Conservation (phyloP, 1,284 basidiomycete genomes). For the Ceratobasidium sp. region DNA sequence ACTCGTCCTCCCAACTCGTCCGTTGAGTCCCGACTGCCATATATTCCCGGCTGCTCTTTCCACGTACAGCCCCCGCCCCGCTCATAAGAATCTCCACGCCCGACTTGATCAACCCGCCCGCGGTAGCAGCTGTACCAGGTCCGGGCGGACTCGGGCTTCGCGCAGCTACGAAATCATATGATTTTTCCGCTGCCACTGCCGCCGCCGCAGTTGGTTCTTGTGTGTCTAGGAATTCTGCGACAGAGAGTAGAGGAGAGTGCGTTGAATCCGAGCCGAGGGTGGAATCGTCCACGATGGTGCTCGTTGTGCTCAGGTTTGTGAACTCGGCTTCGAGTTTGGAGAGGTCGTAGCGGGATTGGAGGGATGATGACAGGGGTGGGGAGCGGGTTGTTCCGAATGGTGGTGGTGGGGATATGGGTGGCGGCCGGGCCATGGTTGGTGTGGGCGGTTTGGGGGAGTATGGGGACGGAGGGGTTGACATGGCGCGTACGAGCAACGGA, state of each 20-base stretch:
- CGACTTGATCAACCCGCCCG: not conserved
- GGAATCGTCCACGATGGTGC: not conserved
- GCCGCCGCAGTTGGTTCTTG: not conserved
- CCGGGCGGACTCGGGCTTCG: constrained; percentile 12
- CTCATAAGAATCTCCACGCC: not conserved
- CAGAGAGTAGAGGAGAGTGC: constrained; percentile 22
- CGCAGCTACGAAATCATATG: not conserved
- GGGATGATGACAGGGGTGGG: constrained; percentile 13
- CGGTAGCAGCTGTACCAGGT: too few species aligned
- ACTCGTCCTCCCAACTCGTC: constrained; percentile 27
- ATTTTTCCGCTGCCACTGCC: not conserved
- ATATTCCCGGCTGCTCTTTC: not conserved
- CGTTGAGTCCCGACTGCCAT: not conserved
- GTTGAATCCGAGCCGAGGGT: constrained; percentile 20
- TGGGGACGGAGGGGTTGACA: constrained; percentile 34
- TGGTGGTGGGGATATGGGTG: constrained; percentile 18
- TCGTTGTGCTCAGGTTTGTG: not conserved
- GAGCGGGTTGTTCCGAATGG: not conserved
- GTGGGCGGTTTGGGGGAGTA: constrained; percentile 14
- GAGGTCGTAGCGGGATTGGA: constrained; percentile 19
- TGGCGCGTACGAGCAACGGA: constrained; percentile 1
- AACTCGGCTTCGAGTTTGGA: constrained; percentile 5
- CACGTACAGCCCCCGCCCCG: not conserved
- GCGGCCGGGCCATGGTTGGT: not conserved
- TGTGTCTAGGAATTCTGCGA: constrained; percentile 17